phyloP scores from a whole-genome alignment of 2,329 filamentous ascomycete species.

The Scedosporium boydii region DNA sequence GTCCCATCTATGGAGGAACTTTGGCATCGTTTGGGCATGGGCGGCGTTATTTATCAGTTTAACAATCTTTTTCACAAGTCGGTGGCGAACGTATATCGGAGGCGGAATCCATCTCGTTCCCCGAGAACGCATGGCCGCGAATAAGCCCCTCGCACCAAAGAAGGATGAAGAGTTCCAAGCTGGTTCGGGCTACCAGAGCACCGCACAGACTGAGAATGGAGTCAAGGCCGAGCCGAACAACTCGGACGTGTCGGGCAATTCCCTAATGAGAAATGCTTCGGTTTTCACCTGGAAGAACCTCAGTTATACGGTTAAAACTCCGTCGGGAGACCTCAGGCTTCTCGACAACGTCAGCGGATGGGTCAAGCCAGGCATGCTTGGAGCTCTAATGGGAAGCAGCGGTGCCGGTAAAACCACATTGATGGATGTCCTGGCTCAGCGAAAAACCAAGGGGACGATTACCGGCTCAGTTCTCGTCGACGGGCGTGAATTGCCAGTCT shows the following conservation, averaged over 20 bases:
- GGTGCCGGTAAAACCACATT: slow-evolving; percentile 82
- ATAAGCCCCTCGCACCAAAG: slow-evolving; percentile 15
- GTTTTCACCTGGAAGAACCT: slow-evolving; percentile 70
- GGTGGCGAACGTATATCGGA: slow-evolving; percentile 45
- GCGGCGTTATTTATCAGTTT: slow-evolving; percentile 49
- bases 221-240: slow-evolving; percentile 14
- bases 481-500: slow-evolving; percentile 58
- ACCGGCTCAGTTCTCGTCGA: slow-evolving; percentile 68
- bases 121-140: slow-evolving; percentile 41
- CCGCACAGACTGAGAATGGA: slow-evolving; percentile 5
- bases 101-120: slow-evolving; percentile 51
- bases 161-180: slow-evolving; percentile 40
- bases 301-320: slow-evolving; percentile 57
- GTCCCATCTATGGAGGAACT: slow-evolving; percentile 47
- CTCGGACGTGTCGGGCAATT: slow-evolving; percentile 10
- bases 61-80: slow-evolving; percentile 47
- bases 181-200: slow-evolving; percentile 5
- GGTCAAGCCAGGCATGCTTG: slow-evolving; percentile 71
- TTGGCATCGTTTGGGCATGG: slow-evolving; percentile 54
- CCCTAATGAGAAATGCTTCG: slow-evolving; percentile 51
- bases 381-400: slow-evolving; percentile 71
- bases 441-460: slow-evolving; percentile 70
- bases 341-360: slow-evolving; percentile 75
- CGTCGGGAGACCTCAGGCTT: slow-evolving; percentile 53
- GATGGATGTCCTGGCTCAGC: slow-evolving; percentile 70